A percentile compares a stretch with the other conserved stretches of the same genome.
phyloP scores from a whole-genome alignment of 495 filamentous ascomycete genomes.

The Amniculicola lignicola region DNA sequence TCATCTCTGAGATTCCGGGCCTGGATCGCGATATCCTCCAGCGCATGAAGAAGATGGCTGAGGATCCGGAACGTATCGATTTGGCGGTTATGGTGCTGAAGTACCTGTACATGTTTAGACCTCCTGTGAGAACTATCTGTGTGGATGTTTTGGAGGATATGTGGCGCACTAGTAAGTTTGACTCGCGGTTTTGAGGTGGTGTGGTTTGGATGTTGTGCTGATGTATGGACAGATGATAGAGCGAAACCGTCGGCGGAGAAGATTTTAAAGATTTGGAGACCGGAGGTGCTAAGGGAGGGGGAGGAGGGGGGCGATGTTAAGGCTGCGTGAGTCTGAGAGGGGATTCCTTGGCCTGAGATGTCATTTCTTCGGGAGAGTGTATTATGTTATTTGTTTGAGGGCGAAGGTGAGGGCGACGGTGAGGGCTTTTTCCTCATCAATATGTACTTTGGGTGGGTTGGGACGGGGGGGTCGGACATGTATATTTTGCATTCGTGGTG shows the following conservation, averaged over 20 bases:
- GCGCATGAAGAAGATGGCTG: constrained; percentile 74
- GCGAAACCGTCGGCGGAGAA: constrained; percentile 47
- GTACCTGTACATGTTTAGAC: constrained; percentile 82
- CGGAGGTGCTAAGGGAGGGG: constrained; percentile 43
- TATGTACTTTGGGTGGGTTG: no score
- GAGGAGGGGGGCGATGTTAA: constrained; percentile 13
- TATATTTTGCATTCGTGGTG: no score
- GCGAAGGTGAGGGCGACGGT: no score
- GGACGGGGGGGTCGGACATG: no score
- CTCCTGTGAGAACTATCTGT: constrained; percentile 75
- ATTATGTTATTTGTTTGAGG: no score
- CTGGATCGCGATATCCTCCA: constrained; percentile 66
- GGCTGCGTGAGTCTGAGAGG: no score
- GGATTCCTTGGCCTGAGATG: no score
- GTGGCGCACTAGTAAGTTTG: constrained; percentile 70
- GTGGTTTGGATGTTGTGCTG: background rate
- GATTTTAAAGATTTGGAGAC: constrained; percentile 50
- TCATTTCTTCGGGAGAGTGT: no score
- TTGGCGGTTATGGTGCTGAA: constrained; percentile 50
- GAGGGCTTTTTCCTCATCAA: no score
- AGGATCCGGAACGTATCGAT: constrained; percentile 76
- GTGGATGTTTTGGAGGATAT: constrained; percentile 81
- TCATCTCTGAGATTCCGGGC: constrained; percentile 87
- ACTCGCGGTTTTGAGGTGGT: background rate
- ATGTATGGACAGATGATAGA: constrained; percentile 44